phyloP scores from a whole-genome alignment of 2,329 filamentous ascomycete genomes.

The Iodosphaeria phyllophila region DNA sequence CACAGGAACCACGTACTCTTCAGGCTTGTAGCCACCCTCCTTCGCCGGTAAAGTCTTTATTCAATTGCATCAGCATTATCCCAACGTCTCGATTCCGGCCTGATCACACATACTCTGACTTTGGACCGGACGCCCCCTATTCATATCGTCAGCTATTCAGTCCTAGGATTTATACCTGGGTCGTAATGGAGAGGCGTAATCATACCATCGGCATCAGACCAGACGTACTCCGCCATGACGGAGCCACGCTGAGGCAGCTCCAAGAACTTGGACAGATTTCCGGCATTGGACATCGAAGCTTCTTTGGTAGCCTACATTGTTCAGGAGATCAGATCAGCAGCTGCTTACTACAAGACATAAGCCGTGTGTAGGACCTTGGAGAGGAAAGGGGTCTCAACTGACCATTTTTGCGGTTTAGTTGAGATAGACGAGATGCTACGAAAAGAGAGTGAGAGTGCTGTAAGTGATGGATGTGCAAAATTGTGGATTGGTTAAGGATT shows the following conservation, averaged over 20 bases:
- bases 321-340: not conserved
- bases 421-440: too few species aligned
- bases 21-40: constrained; percentile 23
- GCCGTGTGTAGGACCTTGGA: not conserved
- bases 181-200: too few species aligned
- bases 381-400: not conserved
- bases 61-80: not conserved
- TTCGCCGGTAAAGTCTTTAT: constrained; percentile 7
- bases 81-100: not conserved
- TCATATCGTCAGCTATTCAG: constrained; percentile 23
- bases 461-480: too few species aligned
- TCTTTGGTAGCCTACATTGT: constrained; percentile 2
- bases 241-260: constrained; percentile 73
- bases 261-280: constrained; percentile 80
- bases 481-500: too few species aligned
- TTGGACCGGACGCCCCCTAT: constrained; percentile 82
- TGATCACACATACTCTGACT: constrained; percentile 59
- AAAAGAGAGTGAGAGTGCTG: too few species aligned
- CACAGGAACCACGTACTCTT: too few species aligned
- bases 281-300: constrained; percentile 4
- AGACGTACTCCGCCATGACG: constrained; percentile 92
- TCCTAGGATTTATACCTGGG: too few species aligned
- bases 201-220: constrained; percentile 33
- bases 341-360: too few species aligned
- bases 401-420: too few species aligned